phyloP scores from a whole-genome alignment of 1,284 basidiomycete species.

The Heterobasidion irregulare region DNA sequence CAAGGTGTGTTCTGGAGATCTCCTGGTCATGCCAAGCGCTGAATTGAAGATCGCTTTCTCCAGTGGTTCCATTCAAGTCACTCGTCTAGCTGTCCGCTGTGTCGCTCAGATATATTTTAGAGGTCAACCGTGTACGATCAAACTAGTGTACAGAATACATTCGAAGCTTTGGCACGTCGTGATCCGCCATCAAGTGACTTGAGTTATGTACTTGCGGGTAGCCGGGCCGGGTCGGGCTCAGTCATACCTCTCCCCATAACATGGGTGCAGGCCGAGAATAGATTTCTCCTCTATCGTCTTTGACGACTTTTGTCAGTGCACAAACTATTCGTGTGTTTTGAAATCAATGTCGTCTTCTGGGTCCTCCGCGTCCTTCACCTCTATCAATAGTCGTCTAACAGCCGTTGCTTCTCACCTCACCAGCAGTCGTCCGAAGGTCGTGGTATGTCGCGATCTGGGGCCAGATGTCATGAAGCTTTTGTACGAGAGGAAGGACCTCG shows the following conservation, averaged over 20 bases:
- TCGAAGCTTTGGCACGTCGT: no score
- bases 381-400: conserved; percentile 22
- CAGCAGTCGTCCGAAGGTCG: conserved; percentile 36
- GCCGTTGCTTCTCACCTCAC: conserved; percentile 21
- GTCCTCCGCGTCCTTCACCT: conserved; percentile 1
- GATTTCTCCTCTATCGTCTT: no score
- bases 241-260: no score
- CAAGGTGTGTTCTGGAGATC: conserved; percentile 45
- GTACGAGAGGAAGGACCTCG: conserved; percentile 37
- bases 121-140: neutral
- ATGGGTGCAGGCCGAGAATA: no score
- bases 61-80: conserved; percentile 92
- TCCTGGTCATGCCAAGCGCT: conserved; percentile 5
- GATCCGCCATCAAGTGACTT: no score
- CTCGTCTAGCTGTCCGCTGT: conserved; percentile 87
- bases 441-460: conserved; percentile 64
- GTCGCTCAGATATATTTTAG: conserved; percentile 71
- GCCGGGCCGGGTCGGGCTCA: no score
- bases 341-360: neutral
- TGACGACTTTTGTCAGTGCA: no score
- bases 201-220: no score
- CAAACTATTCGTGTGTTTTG: no score
- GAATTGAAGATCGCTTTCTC: conserved; percentile 1
- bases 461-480: conserved; percentile 64
- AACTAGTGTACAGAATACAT: no score